A percentile compares a stretch with the other conserved stretches of the same genome.
These are phyloP conservation scores for Crithidia mellificae DNA, from an alignment of 208 protist species.

Conservation along the genomic window DNA sequence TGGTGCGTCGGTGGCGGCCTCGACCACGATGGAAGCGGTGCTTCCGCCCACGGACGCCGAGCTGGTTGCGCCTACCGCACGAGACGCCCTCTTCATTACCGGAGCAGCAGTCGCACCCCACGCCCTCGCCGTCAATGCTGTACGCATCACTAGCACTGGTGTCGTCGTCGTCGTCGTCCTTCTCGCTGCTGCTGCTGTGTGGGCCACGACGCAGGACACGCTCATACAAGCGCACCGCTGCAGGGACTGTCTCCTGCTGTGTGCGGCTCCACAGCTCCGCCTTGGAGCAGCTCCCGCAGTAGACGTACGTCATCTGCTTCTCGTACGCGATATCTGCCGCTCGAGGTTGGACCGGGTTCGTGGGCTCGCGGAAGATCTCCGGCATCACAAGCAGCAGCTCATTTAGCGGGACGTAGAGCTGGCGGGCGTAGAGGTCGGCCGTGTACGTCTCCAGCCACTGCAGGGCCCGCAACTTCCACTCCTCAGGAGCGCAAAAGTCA, in stretches of 20 bases:
- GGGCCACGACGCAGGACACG: constrained; percentile 17
- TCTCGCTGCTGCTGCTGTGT: constrained; percentile 27
- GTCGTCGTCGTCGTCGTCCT: constrained; percentile 1
- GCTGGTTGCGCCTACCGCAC: too few relatives aligned
- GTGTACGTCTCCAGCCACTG: constrained; percentile 87
- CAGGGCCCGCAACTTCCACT: constrained; percentile 78
- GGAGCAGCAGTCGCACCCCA: too few relatives aligned
- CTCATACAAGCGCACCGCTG: constrained; percentile 31
- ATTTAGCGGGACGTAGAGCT: constrained; percentile 81
- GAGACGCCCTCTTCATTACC: too few relatives aligned
- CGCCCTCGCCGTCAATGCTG: background rate
- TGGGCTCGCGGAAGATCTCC: constrained; percentile 62
- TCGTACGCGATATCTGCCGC: constrained; percentile 75
- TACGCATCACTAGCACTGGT: background rate
- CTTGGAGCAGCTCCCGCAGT: constrained; percentile 70
- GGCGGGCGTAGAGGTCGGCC: constrained; percentile 47
- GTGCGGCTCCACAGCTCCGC: constrained; percentile 42
- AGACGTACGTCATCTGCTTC: constrained; percentile 85
- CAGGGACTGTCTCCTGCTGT: constrained; percentile 23
- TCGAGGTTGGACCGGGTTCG: constrained; percentile 61
- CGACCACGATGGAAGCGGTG: too few relatives aligned
- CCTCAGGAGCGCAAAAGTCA: constrained; percentile 33
- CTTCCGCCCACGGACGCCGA: too few relatives aligned
- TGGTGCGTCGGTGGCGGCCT: too few relatives aligned
- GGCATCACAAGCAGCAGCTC: constrained; percentile 80